Conservation (phyloP, 2,329 filamentous ascomycete species). For the Cercospora sojina region DNA sequence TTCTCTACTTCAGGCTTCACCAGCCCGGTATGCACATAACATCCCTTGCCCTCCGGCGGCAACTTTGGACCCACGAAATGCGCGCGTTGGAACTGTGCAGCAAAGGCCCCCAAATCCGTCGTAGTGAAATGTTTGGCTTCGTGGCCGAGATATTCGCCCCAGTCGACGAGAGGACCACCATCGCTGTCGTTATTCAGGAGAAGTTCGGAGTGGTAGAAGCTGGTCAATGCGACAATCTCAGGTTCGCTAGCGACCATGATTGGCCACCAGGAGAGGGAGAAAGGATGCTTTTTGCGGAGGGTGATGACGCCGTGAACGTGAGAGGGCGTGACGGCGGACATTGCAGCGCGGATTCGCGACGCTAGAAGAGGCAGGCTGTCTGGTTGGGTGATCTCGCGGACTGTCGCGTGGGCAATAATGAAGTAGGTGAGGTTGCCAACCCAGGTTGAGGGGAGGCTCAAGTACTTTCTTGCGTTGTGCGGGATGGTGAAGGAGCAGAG, state of each 20-base stretch:
- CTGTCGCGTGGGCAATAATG: conserved; percentile 17
- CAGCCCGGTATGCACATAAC: conserved; percentile 26
- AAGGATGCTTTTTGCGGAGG: conserved; percentile 17
- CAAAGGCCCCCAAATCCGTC: conserved; percentile 25
- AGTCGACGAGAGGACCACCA: conserved; percentile 8
- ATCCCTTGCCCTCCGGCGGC: not conserved
- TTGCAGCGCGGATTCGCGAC: conserved; percentile 19
- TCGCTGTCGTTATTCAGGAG: conserved; percentile 2
- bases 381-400: conserved; percentile 16
- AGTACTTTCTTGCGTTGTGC: conserved; percentile 24
- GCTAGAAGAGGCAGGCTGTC: conserved; percentile 24
- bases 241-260: conserved; percentile 16
- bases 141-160: conserved; percentile 15
- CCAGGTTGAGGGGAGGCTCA: conserved; percentile 21
- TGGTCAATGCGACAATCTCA: conserved; percentile 22
- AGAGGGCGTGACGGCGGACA: conserved; percentile 18
- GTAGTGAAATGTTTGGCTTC: conserved; percentile 25
- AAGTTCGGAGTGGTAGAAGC: conserved; percentile 25
- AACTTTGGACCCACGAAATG: conserved; percentile 27
- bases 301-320: conserved; percentile 20
- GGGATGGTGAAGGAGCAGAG: conserved; percentile 24
- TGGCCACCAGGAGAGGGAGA: conserved; percentile 25
- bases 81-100: conserved; percentile 20
- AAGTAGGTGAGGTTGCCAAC: conserved; percentile 28
- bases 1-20: conserved; percentile 19